Evolutionary conservation across 768 basidiomycete species (phyloP), one percentile per base, ranked within the genome.

Genomic region (Clathrus columnatus): DNA sequence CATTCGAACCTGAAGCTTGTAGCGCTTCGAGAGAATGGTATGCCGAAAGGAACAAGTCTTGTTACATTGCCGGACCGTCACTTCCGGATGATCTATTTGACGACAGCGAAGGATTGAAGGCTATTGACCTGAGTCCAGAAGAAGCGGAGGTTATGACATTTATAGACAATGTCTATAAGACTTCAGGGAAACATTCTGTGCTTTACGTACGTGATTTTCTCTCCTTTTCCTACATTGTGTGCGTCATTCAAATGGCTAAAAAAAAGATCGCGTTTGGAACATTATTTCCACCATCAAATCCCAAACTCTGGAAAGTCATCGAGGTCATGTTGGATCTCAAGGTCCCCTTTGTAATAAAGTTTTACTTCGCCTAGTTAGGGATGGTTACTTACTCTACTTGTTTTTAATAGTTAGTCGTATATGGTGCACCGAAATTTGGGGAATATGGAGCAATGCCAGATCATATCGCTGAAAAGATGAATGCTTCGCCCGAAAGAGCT

Each of bases 251-350:
- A 16, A 16, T 16, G 24, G 7, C 7, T n/a, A 46, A 7, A n/a
- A 4, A 10, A n/a, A n/a, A 66, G 65, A 60, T 64, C 47, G 61
- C 65, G 3, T 63, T 66, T 41, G 65, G 65, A 6, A 59, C 61
- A 4, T 23, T 62, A 0, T 60, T 59, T 30, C 63, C 62, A 60
- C 56, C 61, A 18, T 42, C 48, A 4, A 51, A 57, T 7, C 56
- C 61, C 8, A 58, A 61, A 17, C 17, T 63, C 2, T 63, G 58
- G 51, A 30, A 57, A 1, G 56, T 64, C 36, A 32, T 66, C 1
- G 60, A 61, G 41, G 60, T 63, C 14, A 44, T 64, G 26, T 59
- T 64, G 36, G 62, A 64, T 11, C 41, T 32, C 45, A 54, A 59
- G 5, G 57, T 60, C 7, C 63, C 65, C 14, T 64, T 66, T 51